Percentiles rank a stretch among this genome's conserved stretches.
Evolutionary conservation across 1,139 yeast species (phyloP).

Genomic region (Debaryomyces udenii): DNA sequence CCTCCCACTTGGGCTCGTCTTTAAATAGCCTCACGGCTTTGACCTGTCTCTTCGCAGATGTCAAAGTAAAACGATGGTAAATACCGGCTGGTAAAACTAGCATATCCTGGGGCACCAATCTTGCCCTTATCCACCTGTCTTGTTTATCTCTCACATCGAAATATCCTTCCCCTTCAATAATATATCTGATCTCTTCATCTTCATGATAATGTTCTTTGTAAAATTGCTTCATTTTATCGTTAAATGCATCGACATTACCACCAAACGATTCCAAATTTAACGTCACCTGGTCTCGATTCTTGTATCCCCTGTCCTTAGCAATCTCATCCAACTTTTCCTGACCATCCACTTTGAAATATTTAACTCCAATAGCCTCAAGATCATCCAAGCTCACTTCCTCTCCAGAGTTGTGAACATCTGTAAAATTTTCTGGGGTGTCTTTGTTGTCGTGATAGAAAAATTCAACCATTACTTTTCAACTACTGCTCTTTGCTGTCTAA

Average conservation of each 20-base stretch:
- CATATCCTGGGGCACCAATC: slow-evolving; percentile 66
- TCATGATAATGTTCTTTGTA: slow-evolving; percentile 92
- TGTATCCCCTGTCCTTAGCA: slow-evolving; percentile 72
- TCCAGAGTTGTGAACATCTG: slow-evolving; percentile 78
- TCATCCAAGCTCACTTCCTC: slow-evolving; percentile 50
- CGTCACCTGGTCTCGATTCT: slow-evolving; percentile 73
- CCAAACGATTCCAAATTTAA: slow-evolving; percentile 66
- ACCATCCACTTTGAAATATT: slow-evolving; percentile 58
- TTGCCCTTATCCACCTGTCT: slow-evolving; percentile 80
- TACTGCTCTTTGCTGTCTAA: too few relatives aligned
- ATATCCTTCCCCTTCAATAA: slow-evolving; percentile 87
- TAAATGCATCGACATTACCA: slow-evolving; percentile 60
- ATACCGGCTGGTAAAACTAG: slow-evolving; percentile 87
- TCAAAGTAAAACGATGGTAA: slow-evolving; percentile 86
- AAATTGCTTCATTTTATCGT: slow-evolving; percentile 67
- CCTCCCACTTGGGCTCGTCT: slow-evolving; percentile 97
- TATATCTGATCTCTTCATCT: slow-evolving; percentile 94
- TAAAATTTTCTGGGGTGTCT: slow-evolving; percentile 60
- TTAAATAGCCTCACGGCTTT: slow-evolving; percentile 83
- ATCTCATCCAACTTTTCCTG: slow-evolving; percentile 63
- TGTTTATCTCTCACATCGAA: slow-evolving; percentile 78
- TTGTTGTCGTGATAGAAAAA: slow-evolving; percentile 76
- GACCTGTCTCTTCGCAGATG: slow-evolving; percentile 58
- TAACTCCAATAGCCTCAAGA: slow-evolving; percentile 67
- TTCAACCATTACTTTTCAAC: slow-evolving; percentile 37